Conservation (phyloP, 768 basidiomycete species). For the Tulasnella sp. region DNA sequence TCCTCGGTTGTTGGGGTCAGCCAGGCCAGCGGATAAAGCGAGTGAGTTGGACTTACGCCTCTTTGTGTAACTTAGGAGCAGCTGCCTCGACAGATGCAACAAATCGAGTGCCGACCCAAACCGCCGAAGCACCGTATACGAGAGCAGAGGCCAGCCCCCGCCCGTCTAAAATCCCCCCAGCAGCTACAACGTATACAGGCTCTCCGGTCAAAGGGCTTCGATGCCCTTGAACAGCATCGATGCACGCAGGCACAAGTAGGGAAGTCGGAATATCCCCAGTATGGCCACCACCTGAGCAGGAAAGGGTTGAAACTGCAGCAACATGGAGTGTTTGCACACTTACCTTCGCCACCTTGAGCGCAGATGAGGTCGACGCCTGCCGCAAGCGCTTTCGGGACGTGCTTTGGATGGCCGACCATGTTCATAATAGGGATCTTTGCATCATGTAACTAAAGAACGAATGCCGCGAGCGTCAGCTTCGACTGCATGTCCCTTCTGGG, state of each 20-base stretch:
- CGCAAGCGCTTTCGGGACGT: constrained; percentile 73
- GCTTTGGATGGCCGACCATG: constrained; percentile 73
- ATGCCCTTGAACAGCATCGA: constrained; percentile 46
- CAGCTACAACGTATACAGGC: constrained; percentile 76
- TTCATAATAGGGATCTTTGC: constrained; percentile 86
- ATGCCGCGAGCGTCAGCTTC: not conserved
- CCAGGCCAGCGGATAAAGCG: not conserved
- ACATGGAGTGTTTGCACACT: not conserved
- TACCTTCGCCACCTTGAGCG: constrained; percentile 61
- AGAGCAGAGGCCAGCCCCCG: constrained; percentile 77
- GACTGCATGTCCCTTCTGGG: not conserved
- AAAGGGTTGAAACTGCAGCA: constrained; percentile 38
- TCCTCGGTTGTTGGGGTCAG: not conserved
- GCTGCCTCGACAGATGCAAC: constrained; percentile 81
- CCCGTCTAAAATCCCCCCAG: constrained; percentile 83
- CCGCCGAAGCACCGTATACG: constrained; percentile 80
- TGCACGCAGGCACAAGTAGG: constrained; percentile 50
- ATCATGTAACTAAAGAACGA: constrained; percentile 58
- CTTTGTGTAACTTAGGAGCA: constrained; percentile 74
- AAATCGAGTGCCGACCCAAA: constrained; percentile 89
- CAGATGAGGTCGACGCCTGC: constrained; percentile 88
- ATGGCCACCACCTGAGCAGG: constrained; percentile 85
- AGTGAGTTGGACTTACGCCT: constrained; percentile 59
- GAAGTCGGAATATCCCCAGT: constrained; percentile 73
- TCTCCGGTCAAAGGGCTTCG: constrained; percentile 75